Evolutionary conservation across 805 yeast genomes (phyloP), one percentile per base, ranked within the genome.

Genomic region (Candida stauntonica): DNA sequence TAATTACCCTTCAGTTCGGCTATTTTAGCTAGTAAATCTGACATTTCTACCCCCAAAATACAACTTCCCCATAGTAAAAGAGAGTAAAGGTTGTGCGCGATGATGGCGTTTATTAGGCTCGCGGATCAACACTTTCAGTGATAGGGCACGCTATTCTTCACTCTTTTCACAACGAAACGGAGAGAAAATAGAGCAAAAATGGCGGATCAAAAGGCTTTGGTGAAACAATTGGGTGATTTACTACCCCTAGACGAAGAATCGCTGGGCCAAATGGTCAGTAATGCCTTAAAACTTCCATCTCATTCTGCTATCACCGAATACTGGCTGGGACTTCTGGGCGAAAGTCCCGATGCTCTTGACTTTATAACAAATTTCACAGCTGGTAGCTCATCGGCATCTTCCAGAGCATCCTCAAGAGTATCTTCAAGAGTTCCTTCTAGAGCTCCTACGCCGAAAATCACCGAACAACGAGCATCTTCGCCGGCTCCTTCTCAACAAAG

Each of bases 181-280:
- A n/a, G 14, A 9, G 28, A 26, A 9, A 11, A 26, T 8, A 13
- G 19, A 27, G 27, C 13, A 3, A 38, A 11, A 4, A 30, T 33
- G 35, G 11, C 20, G 3, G 36, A 33, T 18, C 31, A 16, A 23
- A 28, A 27, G 9, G n/a, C 5, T 3, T 35, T 56, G 4, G 38
- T 47, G 1, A 20, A 33, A 13, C 51, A 54, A 16, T 42, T 59
- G 23, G 33, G 29, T 5, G 45, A 64, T 14, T 57, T 79, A 1
- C 50, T 81, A 14, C 86, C 86, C 0, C 56, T 81, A 29, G 87
- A 81, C 45, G 63, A 66, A 13, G 82, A 76, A 7, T 64, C 82
- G 0, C 60, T 78, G 23, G 48, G 52, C 11, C 81, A 79, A 49
- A 68, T 79, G 64, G 64, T 80, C 5, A 72, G 70, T 11, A 75